Conservation (phyloP, 1,284 basidiomycete genomes). For the Moniliophthora roreri region DNA sequence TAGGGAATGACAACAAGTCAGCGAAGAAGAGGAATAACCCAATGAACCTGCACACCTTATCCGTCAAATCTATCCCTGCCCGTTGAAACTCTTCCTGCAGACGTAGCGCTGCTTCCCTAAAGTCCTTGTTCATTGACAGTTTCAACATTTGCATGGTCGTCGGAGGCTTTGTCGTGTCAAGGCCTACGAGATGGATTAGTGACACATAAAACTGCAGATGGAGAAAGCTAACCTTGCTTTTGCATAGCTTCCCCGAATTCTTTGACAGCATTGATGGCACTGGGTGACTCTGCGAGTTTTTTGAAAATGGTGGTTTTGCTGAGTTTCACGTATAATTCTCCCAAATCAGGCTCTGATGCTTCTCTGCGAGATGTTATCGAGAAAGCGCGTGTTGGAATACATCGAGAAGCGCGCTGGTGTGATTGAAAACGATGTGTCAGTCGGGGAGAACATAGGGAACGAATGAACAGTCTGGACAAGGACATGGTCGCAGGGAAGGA, state of each 20-base stretch:
- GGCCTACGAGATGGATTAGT: constrained; percentile 32
- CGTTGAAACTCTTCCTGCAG: constrained; percentile 55
- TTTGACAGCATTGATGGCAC: constrained; percentile 45
- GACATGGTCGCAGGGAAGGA: neutral
- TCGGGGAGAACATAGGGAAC: constrained; percentile 3
- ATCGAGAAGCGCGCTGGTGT: constrained; percentile 7
- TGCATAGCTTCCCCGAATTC: constrained; percentile 46
- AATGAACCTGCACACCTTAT: constrained; percentile 30
- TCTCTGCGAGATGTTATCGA: constrained; percentile 33
- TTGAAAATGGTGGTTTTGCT: constrained; percentile 42
- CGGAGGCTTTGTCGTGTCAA: constrained; percentile 46
- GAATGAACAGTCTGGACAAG: neutral
- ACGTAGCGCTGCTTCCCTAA: constrained; percentile 45
- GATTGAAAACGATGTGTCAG: constrained; percentile 11
- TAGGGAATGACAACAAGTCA: no score
- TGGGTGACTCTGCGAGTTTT: constrained; percentile 49
- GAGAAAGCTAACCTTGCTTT: constrained; percentile 42
- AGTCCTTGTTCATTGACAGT: constrained; percentile 50
- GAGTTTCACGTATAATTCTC: constrained; percentile 14
- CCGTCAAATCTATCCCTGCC: constrained; percentile 54
- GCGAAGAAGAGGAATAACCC: no score
- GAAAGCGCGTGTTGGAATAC: constrained; percentile 30
- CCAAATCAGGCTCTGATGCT: constrained; percentile 34
- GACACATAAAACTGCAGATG: neutral
- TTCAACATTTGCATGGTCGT: constrained; percentile 53